Evolutionary conservation across 495 filamentous ascomycete species (phyloP).

Genomic region (Aspergillus sclerotiicarbonarius): DNA sequence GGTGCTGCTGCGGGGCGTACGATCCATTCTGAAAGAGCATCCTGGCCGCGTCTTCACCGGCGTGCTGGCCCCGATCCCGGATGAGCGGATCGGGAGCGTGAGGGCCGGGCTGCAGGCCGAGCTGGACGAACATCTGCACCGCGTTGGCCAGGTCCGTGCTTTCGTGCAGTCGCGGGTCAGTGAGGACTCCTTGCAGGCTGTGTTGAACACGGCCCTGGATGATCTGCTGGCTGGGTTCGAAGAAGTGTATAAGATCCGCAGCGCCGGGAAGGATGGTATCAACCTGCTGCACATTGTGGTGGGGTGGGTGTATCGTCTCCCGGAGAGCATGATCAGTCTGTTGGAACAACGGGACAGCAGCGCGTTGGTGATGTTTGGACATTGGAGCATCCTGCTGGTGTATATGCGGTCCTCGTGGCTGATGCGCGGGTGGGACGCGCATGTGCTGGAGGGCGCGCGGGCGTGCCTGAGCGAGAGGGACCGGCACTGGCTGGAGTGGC

Average conservation of each 20-base stretch:
- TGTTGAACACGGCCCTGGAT: slow-evolving; percentile 17
- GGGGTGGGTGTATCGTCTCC: slow-evolving; percentile 39
- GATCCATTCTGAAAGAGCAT: slow-evolving; percentile 27
- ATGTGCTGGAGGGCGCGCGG: slow-evolving; percentile 35
- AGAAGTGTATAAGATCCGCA: slow-evolving; percentile 22
- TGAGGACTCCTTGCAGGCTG: background rate
- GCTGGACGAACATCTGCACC: slow-evolving; percentile 18
- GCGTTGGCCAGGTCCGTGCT: slow-evolving; percentile 14
- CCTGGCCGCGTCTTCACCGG: slow-evolving; percentile 31
- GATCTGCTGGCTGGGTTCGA: slow-evolving; percentile 21
- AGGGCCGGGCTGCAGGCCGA: slow-evolving; percentile 17
- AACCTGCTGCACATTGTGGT: slow-evolving; percentile 29
- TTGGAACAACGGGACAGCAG: slow-evolving; percentile 36
- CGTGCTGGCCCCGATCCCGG: slow-evolving; percentile 18
- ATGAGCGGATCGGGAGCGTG: slow-evolving; percentile 6
- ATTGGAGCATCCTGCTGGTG: slow-evolving; percentile 41
- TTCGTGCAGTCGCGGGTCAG: slow-evolving; percentile 15
- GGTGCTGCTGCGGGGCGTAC: slow-evolving; percentile 44
- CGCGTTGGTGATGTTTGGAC: slow-evolving; percentile 37
- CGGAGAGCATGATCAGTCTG: slow-evolving; percentile 26
- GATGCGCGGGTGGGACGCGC: slow-evolving; percentile 37
- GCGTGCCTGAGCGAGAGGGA: slow-evolving; percentile 21
- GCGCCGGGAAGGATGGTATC: slow-evolving; percentile 11
- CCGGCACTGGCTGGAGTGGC: slow-evolving; percentile 35
- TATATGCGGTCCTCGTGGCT: slow-evolving; percentile 38